Evolutionary conservation across 176 grass and related monocot genomes (phyloP).

Genomic region (Echinochloa phyllopogon): DNA sequence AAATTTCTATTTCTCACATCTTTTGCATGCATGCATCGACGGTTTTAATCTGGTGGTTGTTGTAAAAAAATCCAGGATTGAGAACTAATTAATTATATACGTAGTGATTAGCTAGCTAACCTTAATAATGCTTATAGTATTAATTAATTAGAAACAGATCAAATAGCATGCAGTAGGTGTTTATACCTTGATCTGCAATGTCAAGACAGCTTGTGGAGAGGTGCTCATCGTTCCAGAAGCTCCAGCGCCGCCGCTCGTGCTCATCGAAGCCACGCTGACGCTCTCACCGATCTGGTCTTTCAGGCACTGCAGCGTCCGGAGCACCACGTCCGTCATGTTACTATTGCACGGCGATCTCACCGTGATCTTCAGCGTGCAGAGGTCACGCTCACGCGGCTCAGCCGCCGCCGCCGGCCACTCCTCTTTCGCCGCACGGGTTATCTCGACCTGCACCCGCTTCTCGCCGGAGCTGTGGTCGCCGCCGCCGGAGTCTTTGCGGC

Average conservation of each 20-base stretch:
- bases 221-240: background rate
- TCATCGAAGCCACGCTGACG: conserved; percentile 58
- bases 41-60: no score
- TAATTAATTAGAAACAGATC: background rate
- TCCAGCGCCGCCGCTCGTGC: conserved; percentile 18
- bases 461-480: background rate
- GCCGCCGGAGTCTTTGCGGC: background rate
- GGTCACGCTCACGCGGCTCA: background rate
- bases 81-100: no score
- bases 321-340: conserved; percentile 49
- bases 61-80: no score
- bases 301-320: conserved; percentile 61
- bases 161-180: background rate
- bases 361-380: conserved; percentile 53
- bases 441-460: conserved; percentile 48
- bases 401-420: background rate
- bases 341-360: conserved; percentile 27
- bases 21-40: no score
- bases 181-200: conserved; percentile 60
- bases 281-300: conserved; percentile 43
- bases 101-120: no score
- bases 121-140: no score
- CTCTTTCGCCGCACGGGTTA: conserved; percentile 45
- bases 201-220: conserved; percentile 16
- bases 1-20: no score